A percentile compares a stretch with the other conserved stretches of the same genome.
Conservation (phyloP, 1,284 basidiomycete genomes). For the Fomitiporia mediterranea region DNA sequence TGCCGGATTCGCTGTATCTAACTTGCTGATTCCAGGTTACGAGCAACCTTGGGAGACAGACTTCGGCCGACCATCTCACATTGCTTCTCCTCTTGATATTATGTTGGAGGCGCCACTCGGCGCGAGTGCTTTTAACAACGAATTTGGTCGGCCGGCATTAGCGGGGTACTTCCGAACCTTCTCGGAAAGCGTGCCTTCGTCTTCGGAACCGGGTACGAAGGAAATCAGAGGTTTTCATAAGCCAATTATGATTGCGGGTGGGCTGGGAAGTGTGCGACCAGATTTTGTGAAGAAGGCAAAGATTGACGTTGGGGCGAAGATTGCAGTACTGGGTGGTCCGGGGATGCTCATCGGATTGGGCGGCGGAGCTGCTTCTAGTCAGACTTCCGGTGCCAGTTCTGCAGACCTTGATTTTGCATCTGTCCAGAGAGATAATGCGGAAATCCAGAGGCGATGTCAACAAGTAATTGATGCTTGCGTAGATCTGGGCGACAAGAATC, state of each 20-base stretch:
- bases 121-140: slow-evolving; percentile 96
- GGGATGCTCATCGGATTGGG: slow-evolving; percentile 97
- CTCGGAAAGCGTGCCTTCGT: slow-evolving; percentile 60
- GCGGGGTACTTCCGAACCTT: slow-evolving; percentile 89
- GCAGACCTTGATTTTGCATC: slow-evolving; percentile 96
- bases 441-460: slow-evolving; percentile 97
- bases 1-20: slow-evolving; percentile 92
- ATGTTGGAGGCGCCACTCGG: slow-evolving; percentile 97
- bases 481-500: slow-evolving; percentile 61
- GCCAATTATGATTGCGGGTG: slow-evolving; percentile 99
- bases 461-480: slow-evolving; percentile 95
- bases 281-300: slow-evolving; percentile 72
- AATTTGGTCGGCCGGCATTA: slow-evolving; percentile 91
- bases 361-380: slow-evolving; percentile 93
- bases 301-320: slow-evolving; percentile 76
- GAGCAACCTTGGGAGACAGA: slow-evolving; percentile 90
- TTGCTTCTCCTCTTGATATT: slow-evolving; percentile 92
- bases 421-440: slow-evolving; percentile 96
- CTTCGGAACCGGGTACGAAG: slow-evolving; percentile 35
- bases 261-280: slow-evolving; percentile 88
- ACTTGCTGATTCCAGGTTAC: slow-evolving; percentile 86
- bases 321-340: slow-evolving; percentile 95
- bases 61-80: slow-evolving; percentile 87
- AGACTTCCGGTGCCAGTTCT: slow-evolving; percentile 82
- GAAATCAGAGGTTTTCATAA: slow-evolving; percentile 98